Conservation (phyloP, 2,329 filamentous ascomycete species). For the Neofusicoccum laricinum region DNA sequence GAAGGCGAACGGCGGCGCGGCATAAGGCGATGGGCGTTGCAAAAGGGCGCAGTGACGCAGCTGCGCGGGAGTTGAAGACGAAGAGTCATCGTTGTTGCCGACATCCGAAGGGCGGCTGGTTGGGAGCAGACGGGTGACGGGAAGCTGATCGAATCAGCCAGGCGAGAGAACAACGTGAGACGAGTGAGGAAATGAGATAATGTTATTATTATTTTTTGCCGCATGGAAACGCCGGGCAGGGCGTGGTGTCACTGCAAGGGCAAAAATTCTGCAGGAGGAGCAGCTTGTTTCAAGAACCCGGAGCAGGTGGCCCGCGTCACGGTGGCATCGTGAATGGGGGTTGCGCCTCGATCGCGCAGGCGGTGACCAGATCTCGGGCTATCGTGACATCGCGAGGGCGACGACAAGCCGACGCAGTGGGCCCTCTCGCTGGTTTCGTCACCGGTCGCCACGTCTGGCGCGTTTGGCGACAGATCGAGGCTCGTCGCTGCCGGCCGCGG, state of each 20-base stretch:
- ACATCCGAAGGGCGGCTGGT: not conserved
- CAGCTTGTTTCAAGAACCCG: not conserved
- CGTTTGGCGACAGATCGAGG: not conserved
- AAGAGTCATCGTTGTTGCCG: constrained; percentile 3
- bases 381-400: constrained; percentile 9
- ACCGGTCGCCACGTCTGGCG: not conserved
- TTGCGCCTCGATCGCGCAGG: constrained; percentile 3
- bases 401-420: not conserved
- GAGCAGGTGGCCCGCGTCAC: not conserved
- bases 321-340: not conserved
- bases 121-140: not conserved
- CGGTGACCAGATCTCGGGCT: constrained; percentile 13
- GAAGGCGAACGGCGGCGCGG: constrained; percentile 28
- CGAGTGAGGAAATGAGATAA: not conserved
- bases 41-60: not conserved
- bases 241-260: not conserved
- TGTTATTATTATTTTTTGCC: not conserved
- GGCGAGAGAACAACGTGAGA: not conserved
- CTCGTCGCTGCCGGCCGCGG: no score
- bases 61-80: not conserved
- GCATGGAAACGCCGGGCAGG: not conserved
- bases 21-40: not conserved
- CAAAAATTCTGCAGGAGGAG: not conserved
- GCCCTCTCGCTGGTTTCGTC: not conserved
- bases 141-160: constrained; percentile 6